Evolutionary conservation across 768 basidiomycete species (phyloP), one percentile per base, ranked within the genome.

Genomic region (Gautieria morchelliformis): DNA sequence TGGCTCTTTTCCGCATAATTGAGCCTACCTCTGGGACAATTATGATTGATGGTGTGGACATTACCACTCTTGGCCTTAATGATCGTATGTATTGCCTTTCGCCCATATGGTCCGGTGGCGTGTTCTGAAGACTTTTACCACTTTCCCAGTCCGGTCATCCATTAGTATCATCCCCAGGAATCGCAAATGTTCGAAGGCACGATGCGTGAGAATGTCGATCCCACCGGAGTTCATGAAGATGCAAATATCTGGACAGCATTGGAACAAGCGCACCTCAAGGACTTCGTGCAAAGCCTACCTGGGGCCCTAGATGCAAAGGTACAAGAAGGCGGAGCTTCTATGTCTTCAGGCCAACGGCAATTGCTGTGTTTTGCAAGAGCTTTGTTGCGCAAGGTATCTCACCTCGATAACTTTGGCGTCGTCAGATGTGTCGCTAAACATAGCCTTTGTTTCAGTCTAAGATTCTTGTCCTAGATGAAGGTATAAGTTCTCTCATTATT

Each of bases 401-500:
- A 41, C 53, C 12, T 35, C 22, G 30, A 19, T 57, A 30, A 9
- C 39, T 39, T 52, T 40, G 24, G 9, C 15, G 14, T 4, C 19
- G 17, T n/a, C 35, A 37, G 35, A 37, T 2, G 4, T 14, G 14
- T 37, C 10, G 35, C 35, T 37, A 9, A 37, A 37, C 4, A 3
- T 27, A 27, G 35, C 10, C 14, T 37, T 14, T 59, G 53, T 59
- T 27, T 37, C 59, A 87, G 81, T 83, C 89, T 17, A 93, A 85
- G 69, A 85, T 96, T 39, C 75, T 97, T 6, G 89, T 96, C 0
- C 74, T 97, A n/a, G 94, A 96, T 65, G 94, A 97, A 80, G 89
- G 87, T 81, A 64, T 61, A 63, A 62, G 6, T 14, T 14, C 5
- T 24, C 17, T 50, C 39, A 30, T 30, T 11, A 17, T 49, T 19